Base-by-base conservation (phyloP, 768 basidiomycete genomes). In the Lentinula aciculospora region DNA sequence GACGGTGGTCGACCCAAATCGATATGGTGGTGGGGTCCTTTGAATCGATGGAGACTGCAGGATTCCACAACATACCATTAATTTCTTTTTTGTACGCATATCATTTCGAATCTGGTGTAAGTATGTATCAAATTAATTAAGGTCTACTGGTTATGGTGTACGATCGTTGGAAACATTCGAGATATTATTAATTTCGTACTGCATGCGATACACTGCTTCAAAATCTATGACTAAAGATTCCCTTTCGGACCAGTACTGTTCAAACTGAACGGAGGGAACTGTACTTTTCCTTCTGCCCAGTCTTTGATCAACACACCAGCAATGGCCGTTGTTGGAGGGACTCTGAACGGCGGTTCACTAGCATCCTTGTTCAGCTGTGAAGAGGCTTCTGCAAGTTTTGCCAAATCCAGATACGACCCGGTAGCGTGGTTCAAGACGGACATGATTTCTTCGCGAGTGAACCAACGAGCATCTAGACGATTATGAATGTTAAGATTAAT, bases 271-370 rank as follows among this genome's bases (percentile, higher is more conserved):
- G 46, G 32, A 10, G 69, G 60, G 59, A 78, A 78, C 28, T 68
- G 64, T 39, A 82, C 76, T 67, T 76, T 84, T 31, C 82, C 78
- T 39, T 85, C 81, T 4, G 77, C 87, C 94, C 94, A 95, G 55
- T 92, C 82, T 49, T 81, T 74, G 63, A 96, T 88, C 66, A 96
- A 69, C 29, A 89, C 83, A n/a, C 94, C 94, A 0, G 89, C 92
- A 56, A 94, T 87, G 7, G 92, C 89, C 23, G 82, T 87, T 2
- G 67, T 66, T 6, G 90, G 86, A 1, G 94, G 93, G n/a, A 94
- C 71, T 61, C 80, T 82, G 71, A 94, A 86, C 7, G 82, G 74
- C 4, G 82, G 78, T 47, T 79, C 81, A 27, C 71, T 73, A 27
- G 57, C 58, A 47, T 65, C 65, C 45, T 49, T 56, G 28, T 59